Percentiles rank a stretch among this genome's conserved stretches.
These are phyloP conservation scores for Mycena rosella DNA, from an alignment of 768 basidiomycete genomes.

Conservation along the genomic window DNA sequence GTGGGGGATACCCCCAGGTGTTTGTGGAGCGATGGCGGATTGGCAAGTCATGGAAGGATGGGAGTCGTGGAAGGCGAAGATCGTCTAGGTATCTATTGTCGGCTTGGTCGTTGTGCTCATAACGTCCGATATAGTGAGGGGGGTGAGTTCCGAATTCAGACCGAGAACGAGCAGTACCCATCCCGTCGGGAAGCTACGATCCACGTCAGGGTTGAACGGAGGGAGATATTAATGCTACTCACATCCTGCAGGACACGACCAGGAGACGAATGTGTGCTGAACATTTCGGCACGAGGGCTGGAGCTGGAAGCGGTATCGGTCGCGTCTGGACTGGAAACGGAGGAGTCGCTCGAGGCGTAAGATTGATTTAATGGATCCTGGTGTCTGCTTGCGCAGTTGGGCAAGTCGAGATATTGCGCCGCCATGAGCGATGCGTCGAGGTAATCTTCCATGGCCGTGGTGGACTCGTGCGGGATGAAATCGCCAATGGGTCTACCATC, in stretches of 20 bases:
- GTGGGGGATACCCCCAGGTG: constrained; percentile 3
- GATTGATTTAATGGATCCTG: background rate
- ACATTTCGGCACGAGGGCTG: constrained; percentile 9
- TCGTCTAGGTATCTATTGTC: background rate
- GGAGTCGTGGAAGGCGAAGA: background rate
- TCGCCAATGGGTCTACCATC: background rate
- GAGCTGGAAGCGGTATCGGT: constrained; percentile 17
- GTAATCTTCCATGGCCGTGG: constrained; percentile 8
- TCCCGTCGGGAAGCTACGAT: constrained; percentile 10
- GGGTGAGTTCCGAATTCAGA: constrained; percentile 3
- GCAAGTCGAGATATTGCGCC: constrained; percentile 10
- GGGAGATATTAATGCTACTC: background rate
- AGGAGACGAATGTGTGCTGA: constrained; percentile 17
- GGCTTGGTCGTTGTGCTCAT: background rate
- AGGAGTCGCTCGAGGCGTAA: constrained; percentile 10
- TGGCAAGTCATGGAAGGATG: constrained; percentile 1
- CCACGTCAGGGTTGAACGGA: background rate
- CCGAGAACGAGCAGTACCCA: constrained; percentile 4
- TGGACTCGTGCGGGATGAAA: background rate
- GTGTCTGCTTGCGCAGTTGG: background rate
- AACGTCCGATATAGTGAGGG: background rate
- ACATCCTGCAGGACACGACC: constrained; percentile 1
- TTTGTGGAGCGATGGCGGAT: background rate
- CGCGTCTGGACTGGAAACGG: constrained; percentile 21
- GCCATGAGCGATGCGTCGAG: constrained; percentile 24